Evolutionary conservation across 2,329 filamentous ascomycete genomes (phyloP), one percentile per base, ranked within the genome.

Genomic region (Ceratocystis eucalypticola): DNA sequence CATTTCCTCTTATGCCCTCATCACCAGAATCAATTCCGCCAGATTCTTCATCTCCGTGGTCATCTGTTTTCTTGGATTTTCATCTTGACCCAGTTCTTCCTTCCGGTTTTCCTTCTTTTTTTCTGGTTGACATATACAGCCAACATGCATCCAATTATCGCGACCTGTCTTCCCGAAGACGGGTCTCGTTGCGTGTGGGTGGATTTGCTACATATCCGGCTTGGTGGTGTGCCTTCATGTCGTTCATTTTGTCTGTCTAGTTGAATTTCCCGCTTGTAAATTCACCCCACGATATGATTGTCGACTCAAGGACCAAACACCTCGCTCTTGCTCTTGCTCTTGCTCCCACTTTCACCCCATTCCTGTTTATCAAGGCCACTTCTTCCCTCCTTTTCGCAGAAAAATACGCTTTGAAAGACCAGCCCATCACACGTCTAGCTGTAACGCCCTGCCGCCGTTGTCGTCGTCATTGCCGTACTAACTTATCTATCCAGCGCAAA

Each of bases 401-500:
- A 59, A 5, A 8, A 10, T 20, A 28, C 22, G 6, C 28, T 33
- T 59, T 5, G 33, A 59, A 33, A 59, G 20, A 12, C 28, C 55
- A 30, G 3, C 55, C 28, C 15, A 8, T 22, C 41, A 5, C n/a
- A 65, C 46, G 15, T 30, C 62, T 53, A 41, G 10, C 37, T 15
- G 12, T 8, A 41, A 41, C 37, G 37, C 12, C 10, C 3, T 4
- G 37, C 37, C 37, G 3, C 37, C 8, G 37, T 12, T 3, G 37
- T 10, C 12, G 12, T 41, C 37, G 37, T 41, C 37, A 41, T 41
- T 12, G 37, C 3, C 20, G 41, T 61, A 20, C 53, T 61, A 46
- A 61, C 41, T 50, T 46, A 46, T 48, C 62, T 67, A 78, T 87
- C 73, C 88, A 96, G 83, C 86, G 94, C 73, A 89, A 85, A 74